phyloP scores from a whole-genome alignment of 1,139 yeast genomes.

The Hansenula sp. region DNA sequence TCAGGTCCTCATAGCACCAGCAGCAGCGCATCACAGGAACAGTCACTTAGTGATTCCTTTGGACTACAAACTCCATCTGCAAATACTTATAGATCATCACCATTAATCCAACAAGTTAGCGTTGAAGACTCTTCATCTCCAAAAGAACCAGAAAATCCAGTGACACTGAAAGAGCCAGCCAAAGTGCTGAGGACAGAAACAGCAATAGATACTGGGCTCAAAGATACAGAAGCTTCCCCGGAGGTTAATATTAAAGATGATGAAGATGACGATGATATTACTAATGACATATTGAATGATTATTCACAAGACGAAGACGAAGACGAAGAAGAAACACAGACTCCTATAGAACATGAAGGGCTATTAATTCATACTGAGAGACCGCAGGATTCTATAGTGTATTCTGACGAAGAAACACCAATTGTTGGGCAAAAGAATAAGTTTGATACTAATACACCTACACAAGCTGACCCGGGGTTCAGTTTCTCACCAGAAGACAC shows the following conservation, averaged over 20 bases:
- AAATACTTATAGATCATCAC: conserved; percentile 14
- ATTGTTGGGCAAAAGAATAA: conserved; percentile 1
- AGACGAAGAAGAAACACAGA: conserved; percentile 12
- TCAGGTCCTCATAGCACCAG: background rate
- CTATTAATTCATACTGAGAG: conserved; percentile 10
- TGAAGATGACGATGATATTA: conserved; percentile 7
- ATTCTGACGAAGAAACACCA: conserved; percentile 12
- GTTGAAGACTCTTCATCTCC: background rate
- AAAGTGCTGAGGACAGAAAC: background rate
- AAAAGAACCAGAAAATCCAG: background rate
- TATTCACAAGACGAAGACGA: conserved; percentile 16
- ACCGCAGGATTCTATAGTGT: conserved; percentile 11
- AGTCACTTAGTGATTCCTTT: background rate
- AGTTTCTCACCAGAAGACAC: conserved; percentile 2
- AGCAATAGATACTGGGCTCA: background rate
- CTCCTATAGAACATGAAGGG: conserved; percentile 30
- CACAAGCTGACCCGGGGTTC: conserved; percentile 2
- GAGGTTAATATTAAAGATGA: conserved; percentile 3
- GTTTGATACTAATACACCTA: conserved; percentile 4
- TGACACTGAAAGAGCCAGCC: background rate
- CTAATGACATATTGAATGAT: conserved; percentile 13
- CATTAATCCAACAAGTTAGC: conserved; percentile 11
- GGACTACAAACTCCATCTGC: background rate
- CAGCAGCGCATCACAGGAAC: background rate
- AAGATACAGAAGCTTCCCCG: conserved; percentile 1